These are phyloP conservation scores for Trifolium dubium DNA, from an alignment of 306 rosid genomes.

Conservation along the genomic window DNA sequence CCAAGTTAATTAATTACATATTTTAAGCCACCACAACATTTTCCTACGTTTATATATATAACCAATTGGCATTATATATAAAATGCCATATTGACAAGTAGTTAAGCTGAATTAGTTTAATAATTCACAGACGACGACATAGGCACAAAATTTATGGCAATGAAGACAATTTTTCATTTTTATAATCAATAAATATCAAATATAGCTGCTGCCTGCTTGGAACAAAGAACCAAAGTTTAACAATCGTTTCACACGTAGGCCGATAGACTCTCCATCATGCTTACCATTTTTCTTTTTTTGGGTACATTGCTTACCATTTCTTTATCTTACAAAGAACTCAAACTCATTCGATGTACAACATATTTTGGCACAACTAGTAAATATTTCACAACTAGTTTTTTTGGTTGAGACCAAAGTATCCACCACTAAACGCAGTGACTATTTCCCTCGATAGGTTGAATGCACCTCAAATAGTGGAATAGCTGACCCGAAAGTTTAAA, in stretches of 20 bases:
- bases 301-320: too few relatives aligned
- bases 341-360: neutral
- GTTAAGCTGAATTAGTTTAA: neutral
- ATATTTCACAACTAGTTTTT: too few relatives aligned
- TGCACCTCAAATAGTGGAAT: too few relatives aligned
- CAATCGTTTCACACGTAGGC: constrained; percentile 1
- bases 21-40: neutral
- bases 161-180: neutral
- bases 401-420: too few relatives aligned
- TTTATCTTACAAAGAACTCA: neutral
- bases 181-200: neutral
- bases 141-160: neutral
- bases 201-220: neutral
- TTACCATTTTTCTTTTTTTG: too few relatives aligned
- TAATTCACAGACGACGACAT: neutral
- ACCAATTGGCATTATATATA: neutral
- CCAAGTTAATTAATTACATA: neutral
- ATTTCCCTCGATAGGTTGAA: too few relatives aligned
- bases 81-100: neutral
- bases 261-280: neutral
- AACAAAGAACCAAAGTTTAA: neutral
- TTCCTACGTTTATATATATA: neutral
- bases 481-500: too few relatives aligned
- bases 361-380: too few relatives aligned
- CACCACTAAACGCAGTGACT: too few relatives aligned